phyloP scores from a whole-genome alignment of 1,284 basidiomycete species.

The Chalciporus sp. region DNA sequence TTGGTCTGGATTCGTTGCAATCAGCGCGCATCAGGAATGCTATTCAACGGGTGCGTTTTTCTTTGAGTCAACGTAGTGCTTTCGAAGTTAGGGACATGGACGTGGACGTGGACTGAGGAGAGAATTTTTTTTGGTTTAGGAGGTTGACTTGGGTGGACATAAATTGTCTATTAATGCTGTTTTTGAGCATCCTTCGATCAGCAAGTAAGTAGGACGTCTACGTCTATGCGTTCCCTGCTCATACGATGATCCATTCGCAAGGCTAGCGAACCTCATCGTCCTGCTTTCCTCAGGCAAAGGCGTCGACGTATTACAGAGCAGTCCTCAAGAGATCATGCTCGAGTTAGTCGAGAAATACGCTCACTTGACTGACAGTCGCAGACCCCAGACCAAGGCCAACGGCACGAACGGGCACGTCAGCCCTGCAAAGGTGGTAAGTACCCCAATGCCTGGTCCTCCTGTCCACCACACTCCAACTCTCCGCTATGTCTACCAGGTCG shows the following conservation, averaged over 20 bases:
- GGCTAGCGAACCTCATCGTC: conserved; percentile 24
- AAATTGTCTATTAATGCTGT: conserved; percentile 24
- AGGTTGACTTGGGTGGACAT: conserved; percentile 27
- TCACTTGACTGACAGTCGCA: conserved; percentile 9
- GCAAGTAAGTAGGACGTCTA: conserved; percentile 18
- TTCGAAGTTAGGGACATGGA: not conserved
- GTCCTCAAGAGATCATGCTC: conserved; percentile 24
- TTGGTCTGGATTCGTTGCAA: conserved; percentile 60
- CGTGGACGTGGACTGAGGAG: conserved; percentile 2
- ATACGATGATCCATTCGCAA: not conserved
- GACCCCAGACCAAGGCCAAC: not conserved
- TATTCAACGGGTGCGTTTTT: conserved; percentile 40
- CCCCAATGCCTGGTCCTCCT: not conserved
- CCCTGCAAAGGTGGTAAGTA: conserved; percentile 22
- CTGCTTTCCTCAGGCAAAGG: conserved; percentile 18
- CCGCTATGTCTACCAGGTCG: conserved; percentile 23
- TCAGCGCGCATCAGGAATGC: conserved; percentile 56
- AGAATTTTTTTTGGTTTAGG: conserved; percentile 9
- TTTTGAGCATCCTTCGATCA: conserved; percentile 31
- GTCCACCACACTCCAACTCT: not conserved
- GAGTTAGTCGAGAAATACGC: conserved; percentile 30
- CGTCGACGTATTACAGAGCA: conserved; percentile 1
- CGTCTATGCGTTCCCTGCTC: not conserved
- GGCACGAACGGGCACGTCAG: not conserved
- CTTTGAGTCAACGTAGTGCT: too few species aligned